phyloP scores from a whole-genome alignment of 139 green algal species.

The Tetradesmus obliquus region DNA sequence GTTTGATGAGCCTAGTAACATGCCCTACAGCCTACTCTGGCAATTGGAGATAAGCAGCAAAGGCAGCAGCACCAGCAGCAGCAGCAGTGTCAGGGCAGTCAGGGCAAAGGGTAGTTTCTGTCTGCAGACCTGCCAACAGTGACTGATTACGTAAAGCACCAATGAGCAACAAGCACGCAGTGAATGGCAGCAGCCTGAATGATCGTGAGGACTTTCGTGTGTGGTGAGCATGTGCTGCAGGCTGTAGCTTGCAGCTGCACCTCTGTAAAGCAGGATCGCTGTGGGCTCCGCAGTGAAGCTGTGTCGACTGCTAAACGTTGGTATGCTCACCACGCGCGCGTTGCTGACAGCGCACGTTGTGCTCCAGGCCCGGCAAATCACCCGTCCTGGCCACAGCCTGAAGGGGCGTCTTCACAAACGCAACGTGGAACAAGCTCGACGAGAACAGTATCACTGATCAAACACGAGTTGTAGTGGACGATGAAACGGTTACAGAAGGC shows the following conservation, averaged over 20 bases:
- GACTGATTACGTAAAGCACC: background rate
- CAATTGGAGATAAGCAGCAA: background rate
- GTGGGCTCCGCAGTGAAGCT: no score
- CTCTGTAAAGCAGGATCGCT: no score
- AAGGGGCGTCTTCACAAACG: no score
- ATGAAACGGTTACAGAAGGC: no score
- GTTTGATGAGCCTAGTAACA: background rate
- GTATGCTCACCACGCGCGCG: no score
- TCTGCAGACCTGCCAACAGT: background rate
- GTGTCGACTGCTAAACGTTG: no score
- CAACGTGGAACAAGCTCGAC: no score
- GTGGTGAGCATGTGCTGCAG: background rate
- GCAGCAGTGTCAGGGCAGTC: background rate
- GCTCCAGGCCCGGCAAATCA: no score
- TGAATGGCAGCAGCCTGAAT: background rate
- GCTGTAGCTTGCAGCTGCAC: background rate
- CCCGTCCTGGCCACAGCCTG: no score
- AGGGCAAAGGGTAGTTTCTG: background rate
- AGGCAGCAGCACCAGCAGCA: background rate
- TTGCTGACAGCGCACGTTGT: no score
- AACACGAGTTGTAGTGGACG: no score
- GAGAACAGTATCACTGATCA: no score
- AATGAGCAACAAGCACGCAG: background rate
- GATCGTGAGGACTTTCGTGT: background rate
- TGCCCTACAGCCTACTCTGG: background rate